phyloP scores from a whole-genome alignment of 352 stramenopile genomes.

The Phytophthora brassicae region DNA sequence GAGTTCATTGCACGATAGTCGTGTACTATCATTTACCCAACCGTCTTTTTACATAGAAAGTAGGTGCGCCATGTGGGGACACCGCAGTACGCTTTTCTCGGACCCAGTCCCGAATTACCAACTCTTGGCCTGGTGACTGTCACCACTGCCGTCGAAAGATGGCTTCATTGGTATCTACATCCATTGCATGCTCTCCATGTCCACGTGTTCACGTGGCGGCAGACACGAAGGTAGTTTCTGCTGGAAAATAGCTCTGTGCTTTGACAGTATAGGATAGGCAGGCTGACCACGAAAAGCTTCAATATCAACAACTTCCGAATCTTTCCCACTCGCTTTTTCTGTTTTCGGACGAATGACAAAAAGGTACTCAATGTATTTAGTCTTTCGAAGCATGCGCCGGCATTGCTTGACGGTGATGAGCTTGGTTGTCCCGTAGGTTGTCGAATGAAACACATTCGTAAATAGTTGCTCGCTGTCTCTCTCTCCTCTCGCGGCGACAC shows the following conservation, averaged over 20 bases:
- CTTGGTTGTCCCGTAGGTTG: neutral
- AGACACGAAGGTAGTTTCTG: too few relatives aligned
- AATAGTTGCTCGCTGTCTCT: neutral
- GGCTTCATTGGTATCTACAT: too few relatives aligned
- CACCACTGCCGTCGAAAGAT: too few relatives aligned
- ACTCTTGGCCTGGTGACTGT: conserved; percentile 10
- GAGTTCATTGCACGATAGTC: neutral
- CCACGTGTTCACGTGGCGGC: too few relatives aligned
- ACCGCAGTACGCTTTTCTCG: neutral
- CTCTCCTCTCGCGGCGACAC: neutral
- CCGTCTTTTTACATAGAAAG: neutral
- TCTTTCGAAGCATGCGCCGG: conserved; percentile 1
- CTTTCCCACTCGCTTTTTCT: conserved; percentile 6
- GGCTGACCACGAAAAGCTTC: neutral
- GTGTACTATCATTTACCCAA: neutral
- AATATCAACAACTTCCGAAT: neutral
- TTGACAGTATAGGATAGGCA: too few relatives aligned
- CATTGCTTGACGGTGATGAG: conserved; percentile 12
- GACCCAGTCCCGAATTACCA: conserved; percentile 14
- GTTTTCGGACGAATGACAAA: conserved; percentile 7
- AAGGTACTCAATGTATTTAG: neutral
- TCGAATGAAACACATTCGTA: neutral
- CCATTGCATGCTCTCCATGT: too few relatives aligned
- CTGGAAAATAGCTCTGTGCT: too few relatives aligned
- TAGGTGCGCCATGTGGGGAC: neutral